Evolutionary conservation across 2,329 filamentous ascomycete species (phyloP), one percentile per base, ranked within the genome.

Genomic region (Elsinoe batatas): DNA sequence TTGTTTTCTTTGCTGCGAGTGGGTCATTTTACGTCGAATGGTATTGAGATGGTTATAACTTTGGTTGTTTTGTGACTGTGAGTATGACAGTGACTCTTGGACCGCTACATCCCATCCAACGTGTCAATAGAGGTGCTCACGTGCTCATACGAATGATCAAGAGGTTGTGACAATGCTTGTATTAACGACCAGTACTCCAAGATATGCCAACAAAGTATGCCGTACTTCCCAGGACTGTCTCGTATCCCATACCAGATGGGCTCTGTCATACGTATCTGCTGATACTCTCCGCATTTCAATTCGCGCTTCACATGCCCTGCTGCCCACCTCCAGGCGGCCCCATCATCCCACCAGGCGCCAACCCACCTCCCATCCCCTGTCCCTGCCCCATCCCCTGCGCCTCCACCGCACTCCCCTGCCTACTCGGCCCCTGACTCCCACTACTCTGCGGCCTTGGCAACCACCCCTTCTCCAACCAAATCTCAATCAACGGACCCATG

Each of bases 401-500:
- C 26, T 56, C 53, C 5, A 38, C 42, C 8, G 13, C 22, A 30
- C 42, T 50, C 7, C 32, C 46, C 12, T 5, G 32, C 57, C 56
- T 58, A 54, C 57, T 57, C 43, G 36, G 56, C 33, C n/a, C 50
- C 37, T 37, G 26, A 13, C 51, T 57, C 26, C 56, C 54, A 5
- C 54, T 40, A 36, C 54, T 58, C 37, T 44, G 43, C 15, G 60
- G 53, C 11, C 57, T 50, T 36, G 90, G 90, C 63, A 97, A 87
- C 22, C 91, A 87, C 58, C 91, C 90, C 67, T 91, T 91, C 60
- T 85, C 85, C 22, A 90, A 84, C 85, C 91, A 96, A 47, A 96
- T 79, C 65, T 96, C 90, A 63, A 97, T 88, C 63, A 97, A 74
- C 22, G 88, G 89, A 74, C 94, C 88, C 89, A 97, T 95, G 18